Percentiles rank a stretch among this genome's conserved stretches.
Conservation (phyloP, 1,284 basidiomycete genomes). For the Irpex sp. region DNA sequence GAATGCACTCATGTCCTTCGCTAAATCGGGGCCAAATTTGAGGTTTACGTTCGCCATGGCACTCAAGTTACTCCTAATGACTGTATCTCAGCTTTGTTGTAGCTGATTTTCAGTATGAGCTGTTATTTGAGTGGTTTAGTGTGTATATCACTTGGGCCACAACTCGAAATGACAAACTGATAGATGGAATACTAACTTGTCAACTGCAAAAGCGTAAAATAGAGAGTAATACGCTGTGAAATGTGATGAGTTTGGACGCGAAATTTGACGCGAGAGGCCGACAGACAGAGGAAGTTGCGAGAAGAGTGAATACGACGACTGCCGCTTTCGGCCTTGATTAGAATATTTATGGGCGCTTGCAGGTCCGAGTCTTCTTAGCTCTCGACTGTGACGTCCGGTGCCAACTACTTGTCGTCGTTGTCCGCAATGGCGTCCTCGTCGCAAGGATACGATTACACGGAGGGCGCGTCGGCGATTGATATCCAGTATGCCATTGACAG, state of each 20-base stretch:
- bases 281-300: too few species aligned
- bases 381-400: neutral
- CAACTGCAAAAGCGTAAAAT: too few species aligned
- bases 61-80: neutral
- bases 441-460: slow-evolving; percentile 65
- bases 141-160: too few species aligned
- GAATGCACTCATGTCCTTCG: slow-evolving; percentile 46
- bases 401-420: neutral
- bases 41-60: slow-evolving; percentile 31
- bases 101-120: neutral
- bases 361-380: neutral
- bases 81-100: too few species aligned
- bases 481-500: slow-evolving; percentile 56
- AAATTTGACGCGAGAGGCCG: too few species aligned
- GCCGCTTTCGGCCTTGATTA: too few species aligned
- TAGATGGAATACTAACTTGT: too few species aligned
- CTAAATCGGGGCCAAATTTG: slow-evolving; percentile 47
- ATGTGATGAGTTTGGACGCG: too few species aligned
- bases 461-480: slow-evolving; percentile 75
- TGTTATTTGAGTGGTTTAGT: neutral
- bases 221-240: too few species aligned
- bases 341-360: neutral
- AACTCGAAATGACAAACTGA: too few species aligned
- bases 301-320: too few species aligned
- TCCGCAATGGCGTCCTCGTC: slow-evolving; percentile 18